A percentile compares a stretch with the other conserved stretches of the same genome.
Conservation (phyloP, 768 basidiomycete genomes). For the Kwoniella dejecticola region DNA sequence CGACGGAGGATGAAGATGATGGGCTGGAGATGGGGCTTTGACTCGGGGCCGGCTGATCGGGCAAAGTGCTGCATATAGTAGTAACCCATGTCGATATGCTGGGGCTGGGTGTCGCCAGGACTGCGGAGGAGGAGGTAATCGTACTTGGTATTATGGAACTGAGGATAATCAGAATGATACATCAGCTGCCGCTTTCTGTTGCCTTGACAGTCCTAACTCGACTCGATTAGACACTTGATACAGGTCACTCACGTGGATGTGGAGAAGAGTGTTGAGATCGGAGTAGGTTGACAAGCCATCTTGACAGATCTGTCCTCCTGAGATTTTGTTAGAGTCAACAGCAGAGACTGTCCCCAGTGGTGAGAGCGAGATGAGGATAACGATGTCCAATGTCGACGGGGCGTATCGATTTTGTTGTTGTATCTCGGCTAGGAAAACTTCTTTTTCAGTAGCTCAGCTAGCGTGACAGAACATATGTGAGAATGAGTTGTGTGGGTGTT, state of each 20-base stretch:
- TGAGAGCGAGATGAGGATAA: background rate
- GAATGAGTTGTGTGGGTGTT: too few relatives aligned
- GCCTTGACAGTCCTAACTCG: background rate
- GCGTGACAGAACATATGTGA: too few relatives aligned
- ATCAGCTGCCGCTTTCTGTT: background rate
- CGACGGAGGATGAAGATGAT: background rate
- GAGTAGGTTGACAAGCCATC: conserved; percentile 27
- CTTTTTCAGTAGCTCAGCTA: too few relatives aligned
- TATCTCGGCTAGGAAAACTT: too few relatives aligned
- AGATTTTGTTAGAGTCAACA: background rate
- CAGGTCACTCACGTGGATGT: conserved; percentile 34
- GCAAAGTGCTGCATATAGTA: conserved; percentile 2
- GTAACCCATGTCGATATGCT: conserved; percentile 5
- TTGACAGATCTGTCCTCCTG: background rate
- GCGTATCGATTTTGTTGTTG: too few relatives aligned
- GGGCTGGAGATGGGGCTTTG: background rate
- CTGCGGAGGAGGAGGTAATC: conserved; percentile 9
- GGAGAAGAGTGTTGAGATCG: conserved; percentile 26
- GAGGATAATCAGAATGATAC: background rate
- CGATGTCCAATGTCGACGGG: too few relatives aligned
- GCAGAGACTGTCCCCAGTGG: background rate
- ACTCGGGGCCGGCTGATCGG: background rate
- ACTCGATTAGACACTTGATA: too few relatives aligned
- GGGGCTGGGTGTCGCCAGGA: conserved; percentile 3
- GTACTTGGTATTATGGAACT: conserved; percentile 12